A percentile compares a stretch with the other conserved stretches of the same genome.
Conservation (phyloP, 106 monocot genomes). For the Dioscorea dumetorum region DNA sequence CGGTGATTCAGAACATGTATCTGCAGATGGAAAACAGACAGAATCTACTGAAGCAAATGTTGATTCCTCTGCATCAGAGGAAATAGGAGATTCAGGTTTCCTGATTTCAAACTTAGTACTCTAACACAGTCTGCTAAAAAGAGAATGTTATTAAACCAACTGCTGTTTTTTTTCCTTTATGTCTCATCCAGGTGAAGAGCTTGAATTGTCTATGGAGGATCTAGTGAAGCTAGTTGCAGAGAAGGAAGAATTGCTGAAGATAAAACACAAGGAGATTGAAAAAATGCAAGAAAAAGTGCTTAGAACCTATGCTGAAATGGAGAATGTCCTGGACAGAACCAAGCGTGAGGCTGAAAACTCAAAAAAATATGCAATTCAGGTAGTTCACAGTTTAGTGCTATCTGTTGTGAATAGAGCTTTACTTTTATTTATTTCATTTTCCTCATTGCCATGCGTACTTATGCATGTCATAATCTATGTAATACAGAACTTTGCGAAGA, state of each 20-base stretch:
- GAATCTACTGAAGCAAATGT: conserved; percentile 1
- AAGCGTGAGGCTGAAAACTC: conserved; percentile 50
- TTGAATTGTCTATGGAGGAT: conserved; percentile 27
- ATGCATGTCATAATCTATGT: not conserved
- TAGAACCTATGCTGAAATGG: conserved; percentile 44
- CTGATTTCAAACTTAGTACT: not conserved
- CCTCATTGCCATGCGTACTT: not conserved
- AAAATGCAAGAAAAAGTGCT: conserved; percentile 58
- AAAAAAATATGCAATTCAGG: conserved; percentile 58
- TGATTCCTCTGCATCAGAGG: conserved; percentile 11
- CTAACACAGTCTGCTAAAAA: not conserved
- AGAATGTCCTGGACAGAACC: conserved; percentile 51
- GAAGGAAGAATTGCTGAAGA: conserved; percentile 36
- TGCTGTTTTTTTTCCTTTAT: conserved; percentile 18
- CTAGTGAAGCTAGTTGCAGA: conserved; percentile 33
- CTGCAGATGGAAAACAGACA: not conserved
- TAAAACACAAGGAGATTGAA: conserved; percentile 34
- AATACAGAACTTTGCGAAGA: conserved; percentile 81
- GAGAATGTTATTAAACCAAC: conserved; percentile 12
- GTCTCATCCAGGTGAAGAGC: conserved; percentile 24
- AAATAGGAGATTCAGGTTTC: conserved; percentile 18
- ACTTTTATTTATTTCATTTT: not conserved
- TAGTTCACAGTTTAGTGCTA: not conserved
- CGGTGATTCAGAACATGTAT: conserved; percentile 4
- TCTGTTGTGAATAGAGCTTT: not conserved